Evolutionary conservation across 2,329 filamentous ascomycete species (phyloP).

Genomic region (Macrophomina tecta): DNA sequence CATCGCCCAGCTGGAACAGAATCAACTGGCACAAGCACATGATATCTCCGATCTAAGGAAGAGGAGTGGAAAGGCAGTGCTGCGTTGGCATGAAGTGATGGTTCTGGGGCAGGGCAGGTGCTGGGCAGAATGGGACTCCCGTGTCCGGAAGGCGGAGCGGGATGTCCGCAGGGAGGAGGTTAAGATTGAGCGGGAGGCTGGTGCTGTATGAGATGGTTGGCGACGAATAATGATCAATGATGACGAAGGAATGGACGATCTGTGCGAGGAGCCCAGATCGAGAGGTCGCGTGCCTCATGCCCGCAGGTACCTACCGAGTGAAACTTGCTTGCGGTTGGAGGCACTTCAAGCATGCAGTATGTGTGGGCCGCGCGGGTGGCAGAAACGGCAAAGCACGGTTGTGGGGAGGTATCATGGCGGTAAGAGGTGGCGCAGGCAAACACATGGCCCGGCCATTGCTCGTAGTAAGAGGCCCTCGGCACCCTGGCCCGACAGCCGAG

Average conservation of each 20-base stretch:
- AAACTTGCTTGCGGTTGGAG: constrained; percentile 11
- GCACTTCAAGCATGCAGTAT: neutral
- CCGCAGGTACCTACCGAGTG: neutral
- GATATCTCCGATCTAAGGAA: constrained; percentile 69
- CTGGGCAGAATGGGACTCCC: constrained; percentile 74
- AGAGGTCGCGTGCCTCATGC: neutral
- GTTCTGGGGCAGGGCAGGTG: constrained; percentile 71
- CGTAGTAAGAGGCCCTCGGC: neutral
- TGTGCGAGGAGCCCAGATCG: neutral
- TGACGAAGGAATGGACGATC: neutral
- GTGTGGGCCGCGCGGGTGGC: neutral
- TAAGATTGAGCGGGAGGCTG: constrained; percentile 60
- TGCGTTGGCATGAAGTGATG: constrained; percentile 74
- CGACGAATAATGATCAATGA: constrained; percentile 14
- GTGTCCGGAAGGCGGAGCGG: constrained; percentile 70
- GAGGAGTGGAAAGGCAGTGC: constrained; percentile 62
- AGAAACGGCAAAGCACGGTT: constrained; percentile 17
- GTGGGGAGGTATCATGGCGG: constrained; percentile 6
- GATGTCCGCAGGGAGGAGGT: constrained; percentile 68
- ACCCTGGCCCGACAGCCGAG: neutral
- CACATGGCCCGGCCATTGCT: constrained; percentile 14
- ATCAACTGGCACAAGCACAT: constrained; percentile 65
- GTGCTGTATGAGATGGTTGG: constrained; percentile 38
- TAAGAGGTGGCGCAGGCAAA: constrained; percentile 7
- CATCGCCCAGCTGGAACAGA: constrained; percentile 66